Percentiles rank a stretch among this genome's conserved stretches.
Conservation (phyloP, 75 land plant genomes). For the Adiantum capillusveneris region DNA sequence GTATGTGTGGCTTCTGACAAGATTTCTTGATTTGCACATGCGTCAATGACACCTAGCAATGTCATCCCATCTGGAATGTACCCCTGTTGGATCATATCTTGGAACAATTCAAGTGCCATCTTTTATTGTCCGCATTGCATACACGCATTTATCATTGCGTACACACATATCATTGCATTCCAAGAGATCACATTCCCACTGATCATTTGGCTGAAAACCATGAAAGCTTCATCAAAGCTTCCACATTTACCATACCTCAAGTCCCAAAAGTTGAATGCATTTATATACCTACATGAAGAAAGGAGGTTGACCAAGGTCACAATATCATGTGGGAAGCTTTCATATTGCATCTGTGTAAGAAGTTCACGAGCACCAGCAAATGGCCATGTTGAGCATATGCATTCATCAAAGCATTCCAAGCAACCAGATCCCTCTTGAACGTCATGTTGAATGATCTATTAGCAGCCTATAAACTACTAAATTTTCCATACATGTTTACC, state of each 20-base stretch:
- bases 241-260: conserved; percentile 31
- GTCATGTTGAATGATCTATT: conserved; percentile 6
- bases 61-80: conserved; percentile 45
- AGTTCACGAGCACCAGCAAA: conserved; percentile 31
- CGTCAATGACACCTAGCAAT: conserved; percentile 48
- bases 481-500: conserved; percentile 11
- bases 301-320: conserved; percentile 41
- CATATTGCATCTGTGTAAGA: conserved; percentile 28
- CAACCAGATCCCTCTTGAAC: background rate
- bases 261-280: too few species aligned
- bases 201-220: conserved; percentile 42
- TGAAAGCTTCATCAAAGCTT: conserved; percentile 20
- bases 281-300: conserved; percentile 21
- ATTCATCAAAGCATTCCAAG: too few species aligned
- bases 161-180: conserved; percentile 52
- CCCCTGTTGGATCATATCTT: conserved; percentile 28
- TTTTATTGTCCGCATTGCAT: conserved; percentile 40
- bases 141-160: too few species aligned
- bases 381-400: conserved; percentile 12
- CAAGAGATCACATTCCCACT: conserved; percentile 38
- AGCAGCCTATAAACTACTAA: conserved; percentile 9
- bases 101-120: conserved; percentile 25
- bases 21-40: conserved; percentile 34
- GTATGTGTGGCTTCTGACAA: conserved; percentile 21
- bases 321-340: conserved; percentile 22